A percentile compares a stretch with the other conserved stretches of the same genome.
Conservation (phyloP, 805 yeast genomes). For the Pichia kluyveri region DNA sequence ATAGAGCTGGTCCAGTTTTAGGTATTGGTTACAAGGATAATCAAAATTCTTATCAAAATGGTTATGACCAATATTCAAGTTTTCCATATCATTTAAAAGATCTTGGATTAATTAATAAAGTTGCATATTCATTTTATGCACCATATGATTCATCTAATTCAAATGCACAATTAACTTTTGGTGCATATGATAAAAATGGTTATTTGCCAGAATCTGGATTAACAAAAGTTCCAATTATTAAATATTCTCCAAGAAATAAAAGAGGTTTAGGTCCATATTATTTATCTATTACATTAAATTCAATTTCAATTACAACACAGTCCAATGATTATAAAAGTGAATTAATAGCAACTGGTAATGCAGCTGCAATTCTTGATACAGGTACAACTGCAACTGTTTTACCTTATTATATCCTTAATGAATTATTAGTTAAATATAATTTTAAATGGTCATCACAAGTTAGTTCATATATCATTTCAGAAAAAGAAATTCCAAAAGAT, state of each 20-base stretch:
- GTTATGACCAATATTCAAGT: conserved; percentile 36
- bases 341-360: conserved; percentile 13
- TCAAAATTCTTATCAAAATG: conserved; percentile 40
- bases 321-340: conserved; percentile 1
- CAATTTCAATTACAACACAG: conserved; percentile 19
- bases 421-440: conserved; percentile 23
- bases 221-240: conserved; percentile 11
- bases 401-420: conserved; percentile 26
- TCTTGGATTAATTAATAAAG: conserved; percentile 43
- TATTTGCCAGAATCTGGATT: conserved; percentile 40
- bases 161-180: conserved; percentile 39
- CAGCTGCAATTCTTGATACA: conserved; percentile 38
- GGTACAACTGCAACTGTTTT: conserved; percentile 41
- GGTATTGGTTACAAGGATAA: conserved; percentile 64
- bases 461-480: conserved; percentile 38
- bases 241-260: conserved; percentile 21
- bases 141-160: conserved; percentile 24
- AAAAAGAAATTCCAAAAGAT: conserved; percentile 22
- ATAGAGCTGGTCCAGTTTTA: conserved; percentile 52
- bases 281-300: conserved; percentile 36
- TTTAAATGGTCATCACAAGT: conserved; percentile 31
- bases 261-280: conserved; percentile 22
- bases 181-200: conserved; percentile 47
- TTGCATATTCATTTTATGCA: conserved; percentile 41
- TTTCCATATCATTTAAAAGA: conserved; percentile 50